phyloP scores from a whole-genome alignment of 225 moss, liverwort and hornwort species.

The Marchantia polymorpha region DNA sequence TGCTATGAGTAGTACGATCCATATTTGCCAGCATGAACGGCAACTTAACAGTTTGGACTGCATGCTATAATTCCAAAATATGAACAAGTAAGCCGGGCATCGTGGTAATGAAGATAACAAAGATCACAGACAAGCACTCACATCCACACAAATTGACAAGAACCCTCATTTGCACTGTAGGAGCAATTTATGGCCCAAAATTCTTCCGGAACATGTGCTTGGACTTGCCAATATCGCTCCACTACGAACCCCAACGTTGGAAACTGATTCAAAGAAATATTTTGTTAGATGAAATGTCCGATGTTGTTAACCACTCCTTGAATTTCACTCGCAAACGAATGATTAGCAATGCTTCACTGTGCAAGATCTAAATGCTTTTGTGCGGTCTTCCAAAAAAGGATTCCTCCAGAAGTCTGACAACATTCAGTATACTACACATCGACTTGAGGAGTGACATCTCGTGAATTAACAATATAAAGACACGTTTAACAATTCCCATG shows the following conservation, averaged over 20 bases:
- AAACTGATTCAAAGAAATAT: slow-evolving; percentile 52
- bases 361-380: neutral
- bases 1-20: neutral
- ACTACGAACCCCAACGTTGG: slow-evolving; percentile 98
- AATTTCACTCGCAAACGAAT: neutral
- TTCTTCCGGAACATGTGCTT: slow-evolving; percentile 94
- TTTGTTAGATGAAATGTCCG: neutral
- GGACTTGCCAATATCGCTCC: slow-evolving; percentile 97
- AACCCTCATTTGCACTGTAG: slow-evolving; percentile 63
- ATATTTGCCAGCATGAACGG: neutral
- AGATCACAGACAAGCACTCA: slow-evolving; percentile 35
- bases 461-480: neutral
- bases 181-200: slow-evolving; percentile 94
- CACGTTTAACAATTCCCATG: neutral
- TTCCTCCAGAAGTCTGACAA: too few species aligned
- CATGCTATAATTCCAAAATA: neutral
- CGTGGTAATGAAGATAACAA: neutral
- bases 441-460: neutral
- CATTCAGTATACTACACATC: neutral
- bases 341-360: neutral
- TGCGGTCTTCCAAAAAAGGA: too few species aligned
- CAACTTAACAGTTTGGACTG: neutral
- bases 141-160: slow-evolving; percentile 79
- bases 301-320: neutral
- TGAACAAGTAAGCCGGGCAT: neutral